phyloP scores from a whole-genome alignment of 371 early-diverging fungal genomes.

The Mucor velutinosus region DNA sequence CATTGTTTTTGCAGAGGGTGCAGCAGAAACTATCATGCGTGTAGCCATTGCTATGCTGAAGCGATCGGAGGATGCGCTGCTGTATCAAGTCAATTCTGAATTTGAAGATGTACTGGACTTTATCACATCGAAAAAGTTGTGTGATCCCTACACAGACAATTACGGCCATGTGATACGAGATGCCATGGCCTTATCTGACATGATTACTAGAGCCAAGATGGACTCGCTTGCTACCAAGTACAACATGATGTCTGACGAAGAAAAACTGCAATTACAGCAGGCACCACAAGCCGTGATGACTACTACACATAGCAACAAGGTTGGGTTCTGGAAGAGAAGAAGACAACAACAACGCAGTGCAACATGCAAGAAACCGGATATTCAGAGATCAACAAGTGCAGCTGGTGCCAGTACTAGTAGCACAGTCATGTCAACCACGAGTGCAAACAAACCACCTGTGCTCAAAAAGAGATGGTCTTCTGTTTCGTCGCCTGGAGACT shows the following conservation, averaged over 20 bases:
- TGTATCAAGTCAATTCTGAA: slow-evolving; percentile 60
- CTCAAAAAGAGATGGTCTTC: slow-evolving; percentile 38
- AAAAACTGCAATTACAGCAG: not conserved
- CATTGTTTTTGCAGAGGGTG: slow-evolving; percentile 85
- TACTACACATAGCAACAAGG: not conserved
- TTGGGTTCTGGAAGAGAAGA: slow-evolving; percentile 18
- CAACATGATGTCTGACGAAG: not conserved
- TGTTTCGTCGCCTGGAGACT: slow-evolving; percentile 18
- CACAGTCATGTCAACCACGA: not conserved
- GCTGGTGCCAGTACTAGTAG: not conserved
- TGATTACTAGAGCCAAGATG: slow-evolving; percentile 70
- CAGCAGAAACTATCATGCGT: slow-evolving; percentile 84
- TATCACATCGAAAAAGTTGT: slow-evolving; percentile 67
- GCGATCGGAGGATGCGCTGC: slow-evolving; percentile 67
- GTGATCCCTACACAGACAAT: slow-evolving; percentile 70
- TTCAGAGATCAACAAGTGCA: slow-evolving; percentile 13
- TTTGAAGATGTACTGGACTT: slow-evolving; percentile 86
- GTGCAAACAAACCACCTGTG: not conserved
- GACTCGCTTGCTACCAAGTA: slow-evolving; percentile 32
- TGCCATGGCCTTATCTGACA: slow-evolving; percentile 70
- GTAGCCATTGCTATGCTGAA: slow-evolving; percentile 87
- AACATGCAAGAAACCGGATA: not conserved
- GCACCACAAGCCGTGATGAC: not conserved
- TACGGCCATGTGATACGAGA: slow-evolving; percentile 75
- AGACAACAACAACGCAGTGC: not conserved